Conservation (phyloP, 225 moss, liverwort and hornwort species). For the Marchantia paleacea region DNA sequence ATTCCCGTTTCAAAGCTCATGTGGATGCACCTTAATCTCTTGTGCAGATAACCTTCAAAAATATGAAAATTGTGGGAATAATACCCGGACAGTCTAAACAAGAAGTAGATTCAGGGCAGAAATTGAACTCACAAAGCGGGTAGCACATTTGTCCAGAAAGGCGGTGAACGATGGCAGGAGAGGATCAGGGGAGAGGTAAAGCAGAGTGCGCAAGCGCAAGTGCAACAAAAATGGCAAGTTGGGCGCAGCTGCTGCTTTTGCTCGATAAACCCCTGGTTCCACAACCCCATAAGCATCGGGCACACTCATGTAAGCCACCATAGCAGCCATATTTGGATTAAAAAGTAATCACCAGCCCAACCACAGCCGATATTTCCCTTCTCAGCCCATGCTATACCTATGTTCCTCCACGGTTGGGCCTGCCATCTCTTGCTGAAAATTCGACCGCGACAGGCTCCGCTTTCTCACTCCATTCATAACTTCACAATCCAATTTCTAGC, state of each 20-base stretch:
- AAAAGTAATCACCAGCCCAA: background rate
- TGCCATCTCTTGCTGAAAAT: background rate
- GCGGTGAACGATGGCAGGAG: constrained; percentile 62
- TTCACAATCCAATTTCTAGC: background rate
- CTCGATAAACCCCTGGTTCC: constrained; percentile 88
- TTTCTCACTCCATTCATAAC: constrained; percentile 5
- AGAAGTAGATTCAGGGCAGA: background rate
- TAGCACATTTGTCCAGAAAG: constrained; percentile 63
- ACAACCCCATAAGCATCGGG: constrained; percentile 92
- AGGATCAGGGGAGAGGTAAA: constrained; percentile 74
- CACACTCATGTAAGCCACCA: constrained; percentile 89
- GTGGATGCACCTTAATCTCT: too few species aligned
- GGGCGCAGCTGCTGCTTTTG: constrained; percentile 74
- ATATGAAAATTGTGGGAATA: background rate
- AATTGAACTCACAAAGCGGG: constrained; percentile 33
- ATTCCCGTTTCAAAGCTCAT: too few species aligned
- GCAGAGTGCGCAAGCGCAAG: constrained; percentile 70
- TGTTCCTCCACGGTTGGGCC: background rate
- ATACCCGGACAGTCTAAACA: background rate
- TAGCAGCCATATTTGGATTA: constrained; percentile 32
- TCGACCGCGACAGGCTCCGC: background rate
- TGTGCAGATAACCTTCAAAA: too few species aligned
- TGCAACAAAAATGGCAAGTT: constrained; percentile 86
- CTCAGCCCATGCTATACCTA: background rate
- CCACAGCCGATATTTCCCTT: background rate